Evolutionary conservation across 495 filamentous ascomycete genomes (phyloP).

Genomic region (Xylona heveae): DNA sequence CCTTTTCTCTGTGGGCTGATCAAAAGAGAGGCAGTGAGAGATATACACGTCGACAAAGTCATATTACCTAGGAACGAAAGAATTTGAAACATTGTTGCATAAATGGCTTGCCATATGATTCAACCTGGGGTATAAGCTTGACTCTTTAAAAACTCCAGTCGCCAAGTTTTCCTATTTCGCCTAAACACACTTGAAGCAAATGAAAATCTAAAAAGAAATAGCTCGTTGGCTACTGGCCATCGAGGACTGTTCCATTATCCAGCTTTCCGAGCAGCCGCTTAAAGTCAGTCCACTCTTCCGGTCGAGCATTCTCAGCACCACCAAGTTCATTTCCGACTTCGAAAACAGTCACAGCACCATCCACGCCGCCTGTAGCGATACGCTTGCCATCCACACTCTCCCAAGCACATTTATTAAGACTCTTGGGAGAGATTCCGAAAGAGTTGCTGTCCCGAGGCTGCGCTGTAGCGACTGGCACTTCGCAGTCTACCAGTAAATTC

Average conservation of each 20-base stretch:
- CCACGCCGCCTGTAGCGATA: slow-evolving; percentile 72
- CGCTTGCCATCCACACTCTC: slow-evolving; percentile 71
- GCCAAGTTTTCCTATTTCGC: too few relatives aligned
- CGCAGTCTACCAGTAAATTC: slow-evolving; percentile 81
- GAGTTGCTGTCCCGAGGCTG: slow-evolving; percentile 34
- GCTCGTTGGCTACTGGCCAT: neutral
- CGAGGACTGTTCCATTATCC: slow-evolving; percentile 17
- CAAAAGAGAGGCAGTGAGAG: too few relatives aligned
- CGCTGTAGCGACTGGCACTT: slow-evolving; percentile 66
- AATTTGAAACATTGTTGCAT: too few relatives aligned
- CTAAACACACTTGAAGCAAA: too few relatives aligned
- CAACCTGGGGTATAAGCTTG: too few relatives aligned
- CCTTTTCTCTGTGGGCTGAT: too few relatives aligned
- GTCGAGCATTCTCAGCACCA: slow-evolving; percentile 53
- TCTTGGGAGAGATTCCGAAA: slow-evolving; percentile 37
- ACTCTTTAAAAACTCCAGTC: too few relatives aligned
- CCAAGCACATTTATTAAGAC: slow-evolving; percentile 86
- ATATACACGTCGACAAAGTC: too few relatives aligned
- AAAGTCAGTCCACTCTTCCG: slow-evolving; percentile 78
- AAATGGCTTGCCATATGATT: too few relatives aligned
- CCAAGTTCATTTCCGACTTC: slow-evolving; percentile 76
- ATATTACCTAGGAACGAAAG: too few relatives aligned
- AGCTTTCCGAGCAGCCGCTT: slow-evolving; percentile 63
- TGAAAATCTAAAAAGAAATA: too few relatives aligned
- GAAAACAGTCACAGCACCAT: slow-evolving; percentile 77